A percentile compares a stretch with the other conserved stretches of the same genome.
Conservation (phyloP, 2,329 filamentous ascomycete genomes). For the Pestalotiopsis fici region DNA sequence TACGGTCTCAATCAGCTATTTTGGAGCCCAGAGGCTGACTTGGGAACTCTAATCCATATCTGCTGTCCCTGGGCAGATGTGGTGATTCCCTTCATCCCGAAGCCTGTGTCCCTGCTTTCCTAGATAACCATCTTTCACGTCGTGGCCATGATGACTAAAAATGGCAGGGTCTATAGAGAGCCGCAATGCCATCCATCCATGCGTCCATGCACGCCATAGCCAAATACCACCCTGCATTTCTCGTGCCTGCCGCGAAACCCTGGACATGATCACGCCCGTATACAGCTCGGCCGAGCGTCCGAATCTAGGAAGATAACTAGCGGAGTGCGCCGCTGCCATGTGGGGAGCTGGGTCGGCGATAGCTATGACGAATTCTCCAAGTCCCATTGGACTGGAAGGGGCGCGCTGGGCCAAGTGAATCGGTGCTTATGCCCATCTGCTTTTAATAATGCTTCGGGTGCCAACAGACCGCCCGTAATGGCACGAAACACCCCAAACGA, state of each 20-base stretch:
- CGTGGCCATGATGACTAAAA: not conserved
- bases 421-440: not conserved
- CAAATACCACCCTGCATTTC: not conserved
- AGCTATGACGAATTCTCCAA: constrained; percentile 3
- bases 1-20: not conserved
- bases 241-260: not conserved
- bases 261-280: not conserved
- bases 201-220: not conserved
- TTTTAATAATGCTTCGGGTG: not conserved
- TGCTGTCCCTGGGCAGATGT: not conserved
- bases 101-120: not conserved
- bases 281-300: constrained; percentile 2
- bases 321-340: not conserved
- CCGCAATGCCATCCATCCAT: not conserved
- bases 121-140: not conserved
- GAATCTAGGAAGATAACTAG: constrained; percentile 3
- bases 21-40: not conserved
- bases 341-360: not conserved
- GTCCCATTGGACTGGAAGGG: not conserved
- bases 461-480: not conserved
- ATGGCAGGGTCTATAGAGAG: not conserved
- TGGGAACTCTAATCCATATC: not conserved
- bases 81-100: not conserved
- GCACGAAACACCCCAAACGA: not conserved
- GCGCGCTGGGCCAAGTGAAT: not conserved